These are phyloP conservation scores for Avena atlantica DNA, from an alignment of 176 grass and related monocot species.

Conservation along the genomic window DNA sequence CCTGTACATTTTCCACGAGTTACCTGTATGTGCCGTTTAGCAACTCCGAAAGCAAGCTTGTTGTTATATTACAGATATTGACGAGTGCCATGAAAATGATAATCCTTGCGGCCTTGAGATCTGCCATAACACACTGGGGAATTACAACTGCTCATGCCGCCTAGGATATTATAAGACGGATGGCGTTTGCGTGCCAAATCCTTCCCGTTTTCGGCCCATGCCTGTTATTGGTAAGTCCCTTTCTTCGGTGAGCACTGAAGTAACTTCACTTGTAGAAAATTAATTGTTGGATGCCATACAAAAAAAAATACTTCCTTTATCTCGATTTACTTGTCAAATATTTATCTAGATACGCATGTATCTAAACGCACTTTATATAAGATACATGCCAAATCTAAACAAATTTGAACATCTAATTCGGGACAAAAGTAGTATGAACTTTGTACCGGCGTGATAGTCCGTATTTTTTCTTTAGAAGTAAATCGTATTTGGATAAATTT, in stretches of 20 bases:
- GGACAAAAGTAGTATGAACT: no score
- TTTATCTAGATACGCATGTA: no score
- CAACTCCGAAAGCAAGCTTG: background rate
- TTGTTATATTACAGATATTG: conserved; percentile 33
- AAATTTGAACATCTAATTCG: no score
- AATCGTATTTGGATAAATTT: no score
- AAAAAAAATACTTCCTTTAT: no score
- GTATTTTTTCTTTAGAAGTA: no score
- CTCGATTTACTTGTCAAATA: no score
- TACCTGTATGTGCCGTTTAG: background rate
- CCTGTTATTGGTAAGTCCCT: background rate
- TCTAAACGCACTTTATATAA: no score
- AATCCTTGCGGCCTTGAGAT: background rate
- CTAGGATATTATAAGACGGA: background rate
- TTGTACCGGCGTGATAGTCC: no score
- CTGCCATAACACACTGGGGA: background rate
- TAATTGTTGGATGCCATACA: background rate
- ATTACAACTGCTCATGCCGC: background rate
- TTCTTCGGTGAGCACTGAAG: background rate
- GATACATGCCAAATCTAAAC: no score
- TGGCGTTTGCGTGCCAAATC: background rate
- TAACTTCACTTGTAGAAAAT: background rate
- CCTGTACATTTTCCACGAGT: background rate
- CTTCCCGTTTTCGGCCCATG: background rate
- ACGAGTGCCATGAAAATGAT: background rate